phyloP scores from a whole-genome alignment of 2,329 filamentous ascomycete genomes.

The Aspergillus viridinutans region DNA sequence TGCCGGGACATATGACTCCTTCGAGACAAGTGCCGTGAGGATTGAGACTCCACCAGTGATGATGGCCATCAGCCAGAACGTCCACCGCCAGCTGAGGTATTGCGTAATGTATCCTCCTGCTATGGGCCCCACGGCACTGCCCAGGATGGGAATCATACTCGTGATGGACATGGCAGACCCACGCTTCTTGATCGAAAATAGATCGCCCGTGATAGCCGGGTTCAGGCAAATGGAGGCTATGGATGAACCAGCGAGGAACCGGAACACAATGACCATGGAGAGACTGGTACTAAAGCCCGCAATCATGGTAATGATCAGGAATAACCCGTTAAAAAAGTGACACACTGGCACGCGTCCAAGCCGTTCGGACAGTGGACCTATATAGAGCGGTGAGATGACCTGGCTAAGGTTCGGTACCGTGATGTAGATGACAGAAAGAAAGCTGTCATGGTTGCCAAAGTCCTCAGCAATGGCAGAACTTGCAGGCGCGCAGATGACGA shows the following conservation, averaged over 20 bases:
- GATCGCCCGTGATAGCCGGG: conserved; percentile 2
- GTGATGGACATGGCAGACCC: conserved; percentile 3
- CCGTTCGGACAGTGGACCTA: conserved; percentile 3
- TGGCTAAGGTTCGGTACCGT: conserved; percentile 1
- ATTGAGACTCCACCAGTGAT: neutral
- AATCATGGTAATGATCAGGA: conserved; percentile 2
- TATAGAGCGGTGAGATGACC: conserved; percentile 1
- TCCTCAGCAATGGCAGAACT: neutral
- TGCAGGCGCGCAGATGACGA: conserved; percentile 4
- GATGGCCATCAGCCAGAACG: conserved; percentile 5
- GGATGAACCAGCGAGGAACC: conserved; percentile 2
- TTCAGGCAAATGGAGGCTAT: conserved; percentile 2
- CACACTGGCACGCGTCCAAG: conserved; percentile 2
- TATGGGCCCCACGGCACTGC: conserved; percentile 2
- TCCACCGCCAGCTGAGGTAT: conserved; percentile 4
- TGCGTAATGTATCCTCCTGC: conserved; percentile 1
- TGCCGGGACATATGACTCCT: conserved; percentile 2
- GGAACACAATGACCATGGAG: conserved; percentile 2
- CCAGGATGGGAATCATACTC: conserved; percentile 1
- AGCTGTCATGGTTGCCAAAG: neutral
- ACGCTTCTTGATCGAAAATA: conserved; percentile 1
- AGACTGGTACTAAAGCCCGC: conserved; percentile 4
- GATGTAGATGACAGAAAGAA: neutral
- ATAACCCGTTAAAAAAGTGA: conserved; percentile 1
- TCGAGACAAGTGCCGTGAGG: conserved; percentile 1